Percentiles rank a stretch among this genome's conserved stretches.
Conservation (phyloP, 352 stramenopile species). For the Phytophthora lateralis region DNA sequence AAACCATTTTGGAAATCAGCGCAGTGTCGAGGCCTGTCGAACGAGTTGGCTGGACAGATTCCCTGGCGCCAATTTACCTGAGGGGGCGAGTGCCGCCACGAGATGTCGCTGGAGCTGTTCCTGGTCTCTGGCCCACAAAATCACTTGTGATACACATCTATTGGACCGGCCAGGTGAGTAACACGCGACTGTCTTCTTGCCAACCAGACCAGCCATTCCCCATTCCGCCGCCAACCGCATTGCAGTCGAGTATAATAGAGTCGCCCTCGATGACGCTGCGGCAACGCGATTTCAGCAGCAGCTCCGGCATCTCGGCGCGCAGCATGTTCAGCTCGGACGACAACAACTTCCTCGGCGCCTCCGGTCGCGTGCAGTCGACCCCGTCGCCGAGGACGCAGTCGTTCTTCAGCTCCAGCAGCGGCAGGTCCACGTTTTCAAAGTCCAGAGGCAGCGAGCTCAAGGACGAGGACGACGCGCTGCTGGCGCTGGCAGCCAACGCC, state of each 20-base stretch:
- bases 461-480: slow-evolving; percentile 34
- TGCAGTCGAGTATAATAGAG: neutral
- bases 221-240: slow-evolving; percentile 12
- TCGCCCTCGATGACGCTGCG: slow-evolving; percentile 11
- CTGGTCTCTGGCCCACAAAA: slow-evolving; percentile 9
- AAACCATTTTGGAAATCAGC: slow-evolving; percentile 36
- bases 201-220: slow-evolving; percentile 27
- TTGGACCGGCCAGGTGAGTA: slow-evolving; percentile 23
- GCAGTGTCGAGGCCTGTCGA: slow-evolving; percentile 1
- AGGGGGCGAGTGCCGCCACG: neutral
- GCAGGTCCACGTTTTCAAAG: slow-evolving; percentile 15
- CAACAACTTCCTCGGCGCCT: slow-evolving; percentile 18
- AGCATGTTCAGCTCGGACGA: slow-evolving; percentile 35
- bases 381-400: slow-evolving; percentile 29
- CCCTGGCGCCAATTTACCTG: slow-evolving; percentile 2
- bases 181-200: slow-evolving; percentile 8
- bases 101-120: slow-evolving; percentile 17
- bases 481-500: slow-evolving; percentile 20
- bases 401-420: slow-evolving; percentile 35
- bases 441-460: slow-evolving; percentile 15
- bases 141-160: slow-evolving; percentile 16
- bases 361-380: slow-evolving; percentile 6
- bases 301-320: slow-evolving; percentile 29
- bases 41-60: slow-evolving; percentile 14
- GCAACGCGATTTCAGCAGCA: slow-evolving; percentile 18